Percentiles rank a stretch among this genome's conserved stretches.
These are phyloP conservation scores for Gypsophila paniculata DNA, from an alignment of 179 eudicot species.

Conservation along the genomic window DNA sequence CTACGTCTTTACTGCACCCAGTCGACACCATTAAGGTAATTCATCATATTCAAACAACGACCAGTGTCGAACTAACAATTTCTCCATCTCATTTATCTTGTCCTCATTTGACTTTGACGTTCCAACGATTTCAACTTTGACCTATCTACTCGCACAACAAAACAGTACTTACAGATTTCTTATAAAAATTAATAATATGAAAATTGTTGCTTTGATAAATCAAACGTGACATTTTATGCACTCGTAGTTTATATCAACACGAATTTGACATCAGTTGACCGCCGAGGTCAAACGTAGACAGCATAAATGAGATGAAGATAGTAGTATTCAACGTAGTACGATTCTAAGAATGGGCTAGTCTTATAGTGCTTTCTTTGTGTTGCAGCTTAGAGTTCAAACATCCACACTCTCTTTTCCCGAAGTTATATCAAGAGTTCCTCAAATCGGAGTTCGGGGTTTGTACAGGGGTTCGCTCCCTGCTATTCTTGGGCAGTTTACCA, in stretches of 20 bases:
- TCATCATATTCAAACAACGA: slow-evolving; percentile 13
- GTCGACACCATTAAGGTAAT: slow-evolving; percentile 81
- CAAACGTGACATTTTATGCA: too few relatives aligned
- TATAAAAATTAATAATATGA: too few relatives aligned
- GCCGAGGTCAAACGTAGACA: too few relatives aligned
- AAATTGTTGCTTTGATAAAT: too few relatives aligned
- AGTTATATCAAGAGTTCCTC: slow-evolving; percentile 74
- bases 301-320: too few relatives aligned
- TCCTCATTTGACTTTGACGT: background rate
- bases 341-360: background rate
- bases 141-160: too few relatives aligned
- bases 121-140: background rate
- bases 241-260: too few relatives aligned
- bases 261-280: too few relatives aligned
- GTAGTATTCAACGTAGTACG: too few relatives aligned
- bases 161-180: too few relatives aligned
- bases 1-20: slow-evolving; percentile 81
- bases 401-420: slow-evolving; percentile 77
- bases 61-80: background rate
- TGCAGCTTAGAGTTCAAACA: slow-evolving; percentile 92
- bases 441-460: slow-evolving; percentile 72
- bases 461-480: slow-evolving; percentile 91
- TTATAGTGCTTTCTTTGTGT: slow-evolving; percentile 31
- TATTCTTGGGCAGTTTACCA: slow-evolving; percentile 89
- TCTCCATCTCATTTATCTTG: background rate